Conservation (phyloP, 169 alveolate species). For the Plasmodium gaboni region DNA sequence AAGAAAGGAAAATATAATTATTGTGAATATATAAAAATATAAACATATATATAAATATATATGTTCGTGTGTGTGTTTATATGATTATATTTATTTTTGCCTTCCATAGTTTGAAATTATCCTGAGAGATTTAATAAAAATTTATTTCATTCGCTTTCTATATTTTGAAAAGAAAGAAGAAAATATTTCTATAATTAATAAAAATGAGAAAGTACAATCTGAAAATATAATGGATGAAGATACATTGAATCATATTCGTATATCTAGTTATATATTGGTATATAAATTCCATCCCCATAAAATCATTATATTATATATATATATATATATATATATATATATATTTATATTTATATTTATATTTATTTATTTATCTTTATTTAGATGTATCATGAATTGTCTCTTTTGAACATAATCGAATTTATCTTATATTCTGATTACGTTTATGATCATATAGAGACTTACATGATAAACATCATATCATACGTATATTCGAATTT, state of each 20-base stretch:
- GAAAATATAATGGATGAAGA: neutral
- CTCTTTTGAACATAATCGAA: conserved; percentile 46
- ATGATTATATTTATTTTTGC: neutral
- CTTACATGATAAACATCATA: conserved; percentile 37
- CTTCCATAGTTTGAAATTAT: conserved; percentile 26
- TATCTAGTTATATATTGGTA: conserved; percentile 65
- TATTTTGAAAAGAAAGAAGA: conserved; percentile 25
- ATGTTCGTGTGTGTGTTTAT: too few relatives aligned
- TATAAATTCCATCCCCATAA: neutral
- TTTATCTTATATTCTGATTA: conserved; percentile 38
- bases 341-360: neutral
- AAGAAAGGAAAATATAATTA: too few relatives aligned
- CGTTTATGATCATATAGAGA: conserved; percentile 51
- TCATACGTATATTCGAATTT: conserved; percentile 58
- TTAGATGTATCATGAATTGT: conserved; percentile 70
- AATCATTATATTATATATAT: neutral
- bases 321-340: neutral
- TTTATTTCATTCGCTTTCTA: conserved; percentile 47
- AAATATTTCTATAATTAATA: neutral
- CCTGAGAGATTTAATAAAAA: conserved; percentile 55
- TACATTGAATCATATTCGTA: conserved; percentile 7
- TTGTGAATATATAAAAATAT: too few relatives aligned
- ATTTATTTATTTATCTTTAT: neutral
- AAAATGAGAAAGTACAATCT: conserved; percentile 2
- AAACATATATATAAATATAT: neutral